Percentiles rank a stretch among this genome's conserved stretches.
Evolutionary conservation across 108 stramenopile genomes (phyloP).

Genomic region (Cyclotella baltica): DNA sequence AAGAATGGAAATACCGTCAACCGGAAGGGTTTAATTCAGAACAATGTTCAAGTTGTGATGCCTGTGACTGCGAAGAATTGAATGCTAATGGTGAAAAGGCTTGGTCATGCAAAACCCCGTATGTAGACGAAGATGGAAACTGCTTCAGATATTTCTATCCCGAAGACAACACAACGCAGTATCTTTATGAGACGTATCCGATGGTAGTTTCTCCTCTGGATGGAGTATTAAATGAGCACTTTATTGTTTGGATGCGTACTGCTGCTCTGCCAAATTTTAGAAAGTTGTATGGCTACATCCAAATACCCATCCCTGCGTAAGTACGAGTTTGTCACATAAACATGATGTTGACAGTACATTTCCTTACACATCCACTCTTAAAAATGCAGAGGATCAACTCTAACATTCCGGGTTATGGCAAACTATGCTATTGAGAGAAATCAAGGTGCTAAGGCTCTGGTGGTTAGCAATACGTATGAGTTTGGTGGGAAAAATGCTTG

Average conservation of each 20-base stretch:
- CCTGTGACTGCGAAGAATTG: constrained; percentile 63
- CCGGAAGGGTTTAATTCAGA: constrained; percentile 77
- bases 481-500: constrained; percentile 94
- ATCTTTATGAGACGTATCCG: constrained; percentile 88
- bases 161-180: constrained; percentile 80
- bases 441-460: constrained; percentile 85
- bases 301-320: constrained; percentile 80
- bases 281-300: constrained; percentile 97
- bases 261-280: constrained; percentile 94
- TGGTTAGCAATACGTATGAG: constrained; percentile 79
- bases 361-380: background rate
- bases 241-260: constrained; percentile 99
- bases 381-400: constrained; percentile 25
- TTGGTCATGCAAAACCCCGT: constrained; percentile 73
- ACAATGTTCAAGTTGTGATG: constrained; percentile 63
- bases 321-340: background rate
- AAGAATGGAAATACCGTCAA: constrained; percentile 87
- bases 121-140: constrained; percentile 56
- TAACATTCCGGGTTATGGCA: constrained; percentile 79
- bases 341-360: background rate
- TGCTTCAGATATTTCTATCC: constrained; percentile 93
- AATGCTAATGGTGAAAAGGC: constrained; percentile 22
- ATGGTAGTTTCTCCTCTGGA: constrained; percentile 83
- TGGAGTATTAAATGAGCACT: constrained; percentile 97
- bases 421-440: constrained; percentile 93